Percentiles rank a stretch among this genome's conserved stretches.
phyloP scores from a whole-genome alignment of 352 stramenopile genomes.

The Phytophthora pistaciae region DNA sequence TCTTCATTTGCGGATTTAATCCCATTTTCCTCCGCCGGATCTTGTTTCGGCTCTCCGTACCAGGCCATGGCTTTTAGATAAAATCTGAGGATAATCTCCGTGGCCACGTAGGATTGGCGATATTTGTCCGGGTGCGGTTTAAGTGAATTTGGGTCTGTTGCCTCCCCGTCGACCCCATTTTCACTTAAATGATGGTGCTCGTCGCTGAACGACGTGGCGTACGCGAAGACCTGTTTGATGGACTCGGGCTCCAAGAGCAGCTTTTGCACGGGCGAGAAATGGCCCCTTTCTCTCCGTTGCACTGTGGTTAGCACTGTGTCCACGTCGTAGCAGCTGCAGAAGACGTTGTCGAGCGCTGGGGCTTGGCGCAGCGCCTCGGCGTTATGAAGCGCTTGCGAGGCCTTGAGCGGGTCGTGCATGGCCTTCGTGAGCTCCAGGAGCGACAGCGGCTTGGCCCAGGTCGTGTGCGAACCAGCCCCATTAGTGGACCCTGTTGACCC shows the following conservation, averaged over 20 bases:
- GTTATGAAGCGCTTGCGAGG: constrained; percentile 79
- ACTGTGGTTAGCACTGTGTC: constrained; percentile 73
- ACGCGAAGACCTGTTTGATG: constrained; percentile 72
- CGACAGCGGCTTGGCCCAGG: constrained; percentile 43
- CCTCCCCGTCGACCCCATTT: constrained; percentile 19
- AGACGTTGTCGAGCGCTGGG: constrained; percentile 72
- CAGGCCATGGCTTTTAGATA: constrained; percentile 81
- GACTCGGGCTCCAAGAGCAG: constrained; percentile 69
- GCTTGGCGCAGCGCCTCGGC: constrained; percentile 72
- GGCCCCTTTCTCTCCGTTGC: constrained; percentile 61
- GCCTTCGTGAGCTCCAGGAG: constrained; percentile 40
- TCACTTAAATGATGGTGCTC: neutral
- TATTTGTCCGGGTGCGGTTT: constrained; percentile 53
- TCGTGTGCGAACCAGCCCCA: constrained; percentile 3
- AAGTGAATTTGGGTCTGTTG: constrained; percentile 22
- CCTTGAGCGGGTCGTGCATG: constrained; percentile 64
- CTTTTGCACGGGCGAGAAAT: constrained; percentile 73
- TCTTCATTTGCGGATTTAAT: constrained; percentile 1
- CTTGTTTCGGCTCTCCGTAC: constrained; percentile 63
- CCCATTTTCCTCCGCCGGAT: constrained; percentile 4
- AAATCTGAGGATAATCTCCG: constrained; percentile 79
- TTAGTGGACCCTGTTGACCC: constrained; percentile 5
- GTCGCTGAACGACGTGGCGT: constrained; percentile 51
- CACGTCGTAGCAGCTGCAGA: constrained; percentile 80
- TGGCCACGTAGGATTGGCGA: constrained; percentile 64